These are phyloP conservation scores for Umbilicus rupestris DNA, from an alignment of 164 flowering plant species.

Conservation along the genomic window DNA sequence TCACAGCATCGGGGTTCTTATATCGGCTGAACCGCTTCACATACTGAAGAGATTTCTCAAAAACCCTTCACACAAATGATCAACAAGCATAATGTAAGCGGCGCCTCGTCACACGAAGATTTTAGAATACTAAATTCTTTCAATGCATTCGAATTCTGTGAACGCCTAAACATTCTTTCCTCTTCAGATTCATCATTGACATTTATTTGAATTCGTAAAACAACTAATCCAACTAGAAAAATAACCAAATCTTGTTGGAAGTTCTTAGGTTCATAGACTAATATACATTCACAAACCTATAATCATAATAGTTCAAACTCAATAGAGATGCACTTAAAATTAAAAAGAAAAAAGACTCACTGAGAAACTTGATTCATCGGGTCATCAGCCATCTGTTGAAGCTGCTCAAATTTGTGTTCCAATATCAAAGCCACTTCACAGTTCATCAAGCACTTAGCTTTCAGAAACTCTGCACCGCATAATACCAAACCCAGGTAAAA, in stretches of 20 bases:
- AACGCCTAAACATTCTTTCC: no score
- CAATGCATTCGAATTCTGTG: no score
- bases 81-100: background rate
- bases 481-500: background rate
- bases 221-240: no score
- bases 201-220: no score
- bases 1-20: slow-evolving; percentile 89
- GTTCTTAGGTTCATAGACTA: background rate
- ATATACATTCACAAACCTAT: background rate
- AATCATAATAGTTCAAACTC: background rate
- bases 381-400: slow-evolving; percentile 82
- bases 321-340: background rate
- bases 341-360: slow-evolving; percentile 31
- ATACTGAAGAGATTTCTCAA: slow-evolving; percentile 95
- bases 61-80: slow-evolving; percentile 46
- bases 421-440: slow-evolving; percentile 94
- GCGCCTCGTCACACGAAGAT: background rate
- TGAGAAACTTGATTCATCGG: slow-evolving; percentile 88
- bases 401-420: slow-evolving; percentile 86
- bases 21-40: slow-evolving; percentile 99
- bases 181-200: no score
- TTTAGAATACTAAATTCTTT: no score
- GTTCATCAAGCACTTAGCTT: slow-evolving; percentile 97
- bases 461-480: slow-evolving; percentile 61
- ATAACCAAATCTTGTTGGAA: background rate